Evolutionary conservation across 768 basidiomycete species (phyloP).

Genomic region (Calvatia gigantea): DNA sequence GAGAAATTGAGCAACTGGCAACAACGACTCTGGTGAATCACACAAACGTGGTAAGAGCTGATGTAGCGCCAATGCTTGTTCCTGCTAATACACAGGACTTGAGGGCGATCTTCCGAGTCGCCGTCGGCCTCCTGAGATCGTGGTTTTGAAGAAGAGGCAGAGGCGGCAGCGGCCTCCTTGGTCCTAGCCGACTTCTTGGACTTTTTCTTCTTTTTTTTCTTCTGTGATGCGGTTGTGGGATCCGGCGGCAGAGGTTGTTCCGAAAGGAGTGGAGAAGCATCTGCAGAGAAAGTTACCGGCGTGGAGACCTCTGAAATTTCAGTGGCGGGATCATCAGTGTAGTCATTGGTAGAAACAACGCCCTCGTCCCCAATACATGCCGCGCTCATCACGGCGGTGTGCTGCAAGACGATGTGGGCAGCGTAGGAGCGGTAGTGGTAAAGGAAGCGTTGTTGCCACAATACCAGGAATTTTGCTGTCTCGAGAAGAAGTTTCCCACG

Average conservation of each 20-base stretch:
- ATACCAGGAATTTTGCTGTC: slow-evolving; percentile 6
- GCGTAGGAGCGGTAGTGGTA: background rate
- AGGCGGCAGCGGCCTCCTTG: slow-evolving; percentile 33
- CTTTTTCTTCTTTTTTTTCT: slow-evolving; percentile 18
- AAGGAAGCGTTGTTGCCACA: background rate
- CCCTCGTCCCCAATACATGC: slow-evolving; percentile 2
- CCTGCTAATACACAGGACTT: slow-evolving; percentile 81
- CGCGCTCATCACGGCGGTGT: background rate
- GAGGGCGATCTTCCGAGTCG: slow-evolving; percentile 47
- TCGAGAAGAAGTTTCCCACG: slow-evolving; percentile 1
- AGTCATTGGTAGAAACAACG: background rate
- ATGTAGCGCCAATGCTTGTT: slow-evolving; percentile 96
- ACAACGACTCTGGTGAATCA: slow-evolving; percentile 12
- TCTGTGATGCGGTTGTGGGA: background rate
- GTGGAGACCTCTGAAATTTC: slow-evolving; percentile 9
- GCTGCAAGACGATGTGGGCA: background rate
- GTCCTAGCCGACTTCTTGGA: slow-evolving; percentile 26
- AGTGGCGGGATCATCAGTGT: slow-evolving; percentile 10
- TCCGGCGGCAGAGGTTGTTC: slow-evolving; percentile 7
- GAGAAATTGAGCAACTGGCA: slow-evolving; percentile 16
- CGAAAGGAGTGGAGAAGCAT: slow-evolving; percentile 7
- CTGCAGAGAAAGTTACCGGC: slow-evolving; percentile 10
- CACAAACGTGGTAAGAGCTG: slow-evolving; percentile 83
- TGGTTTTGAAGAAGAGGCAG: slow-evolving; percentile 17
- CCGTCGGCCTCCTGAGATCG: slow-evolving; percentile 26